Percentiles rank a stretch among this genome's conserved stretches.
These are phyloP conservation scores for Lichtheimia ramosa DNA, from an alignment of 371 early-diverging fungal species.

Conservation along the genomic window DNA sequence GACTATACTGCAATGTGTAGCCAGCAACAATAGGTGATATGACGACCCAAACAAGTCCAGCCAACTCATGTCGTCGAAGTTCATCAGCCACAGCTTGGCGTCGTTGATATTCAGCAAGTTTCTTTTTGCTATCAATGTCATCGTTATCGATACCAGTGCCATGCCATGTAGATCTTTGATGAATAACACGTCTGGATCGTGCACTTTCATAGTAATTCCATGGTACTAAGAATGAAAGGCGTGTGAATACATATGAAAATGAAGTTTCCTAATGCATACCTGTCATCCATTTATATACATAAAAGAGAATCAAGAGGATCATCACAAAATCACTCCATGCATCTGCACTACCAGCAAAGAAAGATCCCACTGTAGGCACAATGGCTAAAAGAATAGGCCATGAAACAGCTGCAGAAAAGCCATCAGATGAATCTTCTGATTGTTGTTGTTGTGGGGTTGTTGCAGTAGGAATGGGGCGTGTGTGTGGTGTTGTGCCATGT, in stretches of 20 bases:
- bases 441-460: neutral
- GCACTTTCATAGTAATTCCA: slow-evolving; percentile 73
- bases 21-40: slow-evolving; percentile 60
- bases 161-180: slow-evolving; percentile 15
- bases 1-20: slow-evolving; percentile 55
- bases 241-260: neutral
- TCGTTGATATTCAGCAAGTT: slow-evolving; percentile 29
- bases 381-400: slow-evolving; percentile 71
- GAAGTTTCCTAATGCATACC: no score
- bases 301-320: slow-evolving; percentile 60
- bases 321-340: slow-evolving; percentile 69
- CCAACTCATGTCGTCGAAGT: slow-evolving; percentile 56
- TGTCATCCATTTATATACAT: slow-evolving; percentile 70
- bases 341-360: slow-evolving; percentile 65
- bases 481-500: neutral
- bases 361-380: slow-evolving; percentile 63
- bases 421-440: neutral
- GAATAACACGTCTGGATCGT: slow-evolving; percentile 49
- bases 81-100: slow-evolving; percentile 37
- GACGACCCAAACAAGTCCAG: slow-evolving; percentile 51
- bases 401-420: slow-evolving; percentile 31
- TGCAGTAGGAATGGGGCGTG: neutral
- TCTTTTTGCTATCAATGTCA: slow-evolving; percentile 17
- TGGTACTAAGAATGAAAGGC: slow-evolving; percentile 48
- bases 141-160: slow-evolving; percentile 11